Base-by-base conservation (phyloP, 2,329 filamentous ascomycete species). In the Beauveria asiatica region DNA sequence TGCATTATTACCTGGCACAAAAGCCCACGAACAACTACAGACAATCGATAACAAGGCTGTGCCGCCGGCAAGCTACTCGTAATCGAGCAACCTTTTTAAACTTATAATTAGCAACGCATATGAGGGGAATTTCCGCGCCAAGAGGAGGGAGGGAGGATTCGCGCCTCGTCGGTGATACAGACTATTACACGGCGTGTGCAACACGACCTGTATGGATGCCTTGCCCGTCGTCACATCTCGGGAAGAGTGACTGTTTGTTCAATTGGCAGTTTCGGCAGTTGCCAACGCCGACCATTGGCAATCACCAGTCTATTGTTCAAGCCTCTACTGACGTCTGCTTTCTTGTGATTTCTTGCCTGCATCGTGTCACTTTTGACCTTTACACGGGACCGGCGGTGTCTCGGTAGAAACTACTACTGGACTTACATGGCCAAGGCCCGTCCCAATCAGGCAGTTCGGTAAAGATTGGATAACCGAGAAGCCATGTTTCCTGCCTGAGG, bases 121-220 rank as follows among this genome's bases (percentile, higher is more conserved):
- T 42, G 41, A 13, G 13, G 33, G 33, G 13, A 16, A 37, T 37
- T 37, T 5, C 33, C 33, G 13, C 33, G 33, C 33, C 33, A 37
- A 37, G 33, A 37, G 7, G 17, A 42, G 7, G 7, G 17, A 42
- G 7, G 41, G 17, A 19, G 17, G 41, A 42, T 42, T 42, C 41
- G 41, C 41, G 41, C n/a, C 41, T 42, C n/a, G 41, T 42, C n/a
- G 17, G 41, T 42, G 41, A 42, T 42, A 42, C 41, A 42, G 13
- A 10, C 17, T 23, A 23, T 23, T 23, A 37, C 13, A 45, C 48
- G n/a, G 46, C 39, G 10, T 33, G 57, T 46, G 57, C 30, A 13
- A 53, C 57, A 41, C 57, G 57, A 53, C 48, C 6, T 45, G 48
- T 59, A 59, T 46, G 57, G 48, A 37, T 59, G 57, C 57, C 48